These are phyloP conservation scores for Withania somnifera DNA, from an alignment of 305 asterid species.

Conservation along the genomic window DNA sequence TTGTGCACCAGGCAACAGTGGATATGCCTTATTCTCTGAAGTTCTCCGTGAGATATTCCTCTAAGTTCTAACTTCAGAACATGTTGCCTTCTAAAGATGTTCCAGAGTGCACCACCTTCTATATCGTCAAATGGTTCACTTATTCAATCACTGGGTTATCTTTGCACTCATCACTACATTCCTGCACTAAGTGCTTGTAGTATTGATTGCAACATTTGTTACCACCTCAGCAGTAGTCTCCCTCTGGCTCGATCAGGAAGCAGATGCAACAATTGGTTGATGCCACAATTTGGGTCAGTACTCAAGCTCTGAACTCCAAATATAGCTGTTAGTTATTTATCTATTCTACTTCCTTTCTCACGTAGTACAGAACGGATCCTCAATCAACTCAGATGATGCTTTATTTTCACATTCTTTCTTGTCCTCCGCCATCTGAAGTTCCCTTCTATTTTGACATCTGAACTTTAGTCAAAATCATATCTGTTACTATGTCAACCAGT, in stretches of 20 bases:
- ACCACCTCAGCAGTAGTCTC: conserved; percentile 9
- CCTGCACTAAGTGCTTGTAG: conserved; percentile 11
- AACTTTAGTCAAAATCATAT: too few relatives aligned
- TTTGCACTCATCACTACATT: neutral
- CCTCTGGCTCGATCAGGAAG: neutral
- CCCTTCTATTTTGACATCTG: conserved; percentile 45
- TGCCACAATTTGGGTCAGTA: neutral
- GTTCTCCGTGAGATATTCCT: conserved; percentile 52
- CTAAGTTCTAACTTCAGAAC: conserved; percentile 61
- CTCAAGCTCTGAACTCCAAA: neutral
- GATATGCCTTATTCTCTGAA: conserved; percentile 61
- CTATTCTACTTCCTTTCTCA: neutral
- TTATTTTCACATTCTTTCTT: conserved; percentile 13
- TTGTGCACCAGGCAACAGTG: conserved; percentile 39
- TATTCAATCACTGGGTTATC: neutral
- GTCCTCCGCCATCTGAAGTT: conserved; percentile 18
- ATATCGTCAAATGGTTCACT: conserved; percentile 17
- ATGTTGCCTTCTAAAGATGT: conserved; percentile 72
- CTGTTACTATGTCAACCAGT: too few relatives aligned
- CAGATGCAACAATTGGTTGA: neutral
- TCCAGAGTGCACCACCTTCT: conserved; percentile 79
- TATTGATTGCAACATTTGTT: conserved; percentile 1
- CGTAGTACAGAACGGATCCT: neutral
- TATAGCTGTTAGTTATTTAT: neutral
- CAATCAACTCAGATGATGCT: neutral